Evolutionary conservation across 164 flowering plant genomes (phyloP).

Genomic region (Piper betle): DNA sequence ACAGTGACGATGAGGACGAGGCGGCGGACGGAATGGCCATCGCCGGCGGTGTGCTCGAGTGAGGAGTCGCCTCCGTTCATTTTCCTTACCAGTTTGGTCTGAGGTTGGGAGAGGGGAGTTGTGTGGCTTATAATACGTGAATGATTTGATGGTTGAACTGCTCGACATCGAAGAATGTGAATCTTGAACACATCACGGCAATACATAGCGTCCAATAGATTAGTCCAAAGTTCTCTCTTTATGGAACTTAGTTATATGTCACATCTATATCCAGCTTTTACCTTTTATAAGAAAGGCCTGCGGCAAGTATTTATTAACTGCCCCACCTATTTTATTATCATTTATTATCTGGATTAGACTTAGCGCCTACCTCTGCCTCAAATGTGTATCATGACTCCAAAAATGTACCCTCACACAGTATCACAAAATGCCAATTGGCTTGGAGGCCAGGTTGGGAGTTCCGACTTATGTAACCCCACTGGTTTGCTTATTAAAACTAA

Average conservation of each 20-base stretch:
- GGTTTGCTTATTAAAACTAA: too few relatives aligned
- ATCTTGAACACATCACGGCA: conserved; percentile 1
- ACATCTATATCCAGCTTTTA: conserved; percentile 1
- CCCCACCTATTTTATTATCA: not conserved
- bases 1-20: conserved; percentile 13
- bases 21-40: conserved; percentile 5
- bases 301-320: too few relatives aligned
- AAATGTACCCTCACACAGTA: too few relatives aligned
- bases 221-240: not conserved
- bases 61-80: not conserved
- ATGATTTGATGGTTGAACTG: not conserved
- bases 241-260: conserved; percentile 1
- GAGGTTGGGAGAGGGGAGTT: not conserved
- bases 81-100: not conserved
- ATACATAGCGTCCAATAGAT: not conserved
- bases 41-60: not conserved
- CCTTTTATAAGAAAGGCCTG: not conserved
- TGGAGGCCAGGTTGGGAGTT: too few relatives aligned
- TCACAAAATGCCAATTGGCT: too few relatives aligned
- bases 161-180: not conserved
- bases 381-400: too few relatives aligned
- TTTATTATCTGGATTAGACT: too few relatives aligned
- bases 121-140: not conserved
- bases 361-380: too few relatives aligned
- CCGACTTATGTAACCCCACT: too few relatives aligned